Conservation (phyloP, 73 alveolate genomes). For the Durusdinium trenchii region DNA sequence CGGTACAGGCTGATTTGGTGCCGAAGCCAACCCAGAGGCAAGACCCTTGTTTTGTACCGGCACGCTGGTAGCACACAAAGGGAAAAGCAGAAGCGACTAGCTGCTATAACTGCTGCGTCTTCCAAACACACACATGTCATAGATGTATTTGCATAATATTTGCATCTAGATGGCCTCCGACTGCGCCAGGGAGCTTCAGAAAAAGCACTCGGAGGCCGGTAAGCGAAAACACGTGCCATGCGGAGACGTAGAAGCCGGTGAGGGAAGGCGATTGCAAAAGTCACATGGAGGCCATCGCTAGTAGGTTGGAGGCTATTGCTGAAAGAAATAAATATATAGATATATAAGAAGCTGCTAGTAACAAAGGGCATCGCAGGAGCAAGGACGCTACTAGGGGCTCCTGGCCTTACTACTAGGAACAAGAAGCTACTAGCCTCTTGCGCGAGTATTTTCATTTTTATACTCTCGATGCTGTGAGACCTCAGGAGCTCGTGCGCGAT, state of each 20-base stretch:
- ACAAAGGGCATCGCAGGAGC: neutral
- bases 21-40: constrained; percentile 80
- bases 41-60: neutral
- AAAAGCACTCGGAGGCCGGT: constrained; percentile 68
- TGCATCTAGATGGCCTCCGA: neutral
- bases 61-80: neutral
- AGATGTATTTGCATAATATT: no score
- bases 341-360: neutral
- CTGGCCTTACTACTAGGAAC: neutral
- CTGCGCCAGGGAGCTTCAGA: constrained; percentile 71
- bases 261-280: no score
- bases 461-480: neutral
- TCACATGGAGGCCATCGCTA: no score
- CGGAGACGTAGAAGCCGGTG: no score
- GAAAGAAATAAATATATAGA: no score
- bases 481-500: neutral
- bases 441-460: neutral
- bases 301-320: no score
- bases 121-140: no score
- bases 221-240: no score
- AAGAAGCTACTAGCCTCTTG: neutral
- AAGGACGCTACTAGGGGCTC: neutral
- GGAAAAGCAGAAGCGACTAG: neutral
- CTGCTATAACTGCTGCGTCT: no score
- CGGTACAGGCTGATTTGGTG: constrained; percentile 54